Percentiles rank a stretch among this genome's conserved stretches.
phyloP scores from a whole-genome alignment of 140 eudicot genomes.

The Ambrosia hybrid region DNA sequence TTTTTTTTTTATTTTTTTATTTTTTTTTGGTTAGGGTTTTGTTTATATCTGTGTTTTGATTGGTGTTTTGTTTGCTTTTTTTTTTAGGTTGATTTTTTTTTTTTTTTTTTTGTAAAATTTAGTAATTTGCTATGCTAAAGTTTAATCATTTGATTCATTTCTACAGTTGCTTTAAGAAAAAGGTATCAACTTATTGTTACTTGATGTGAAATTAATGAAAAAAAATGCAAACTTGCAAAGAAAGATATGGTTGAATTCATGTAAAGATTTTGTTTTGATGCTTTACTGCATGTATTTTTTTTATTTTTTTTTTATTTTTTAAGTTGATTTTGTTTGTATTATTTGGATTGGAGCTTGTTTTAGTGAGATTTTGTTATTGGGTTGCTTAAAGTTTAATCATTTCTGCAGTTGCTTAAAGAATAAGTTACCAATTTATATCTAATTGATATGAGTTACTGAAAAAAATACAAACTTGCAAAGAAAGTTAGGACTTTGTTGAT shows the following conservation, averaged over 20 bases:
- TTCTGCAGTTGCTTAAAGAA: constrained; percentile 5
- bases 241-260: too few species aligned
- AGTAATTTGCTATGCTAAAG: neutral
- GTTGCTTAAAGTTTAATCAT: constrained; percentile 9
- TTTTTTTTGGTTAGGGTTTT: constrained; percentile 7
- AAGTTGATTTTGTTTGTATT: neutral
- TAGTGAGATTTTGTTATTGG: neutral
- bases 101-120: neutral
- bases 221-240: neutral
- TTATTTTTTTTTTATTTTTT: neutral
- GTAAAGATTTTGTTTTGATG: neutral
- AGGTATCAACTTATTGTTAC: neutral
- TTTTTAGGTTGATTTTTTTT: neutral
- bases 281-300: neutral
- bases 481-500: too few species aligned
- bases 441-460: neutral
- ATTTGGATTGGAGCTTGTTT: neutral
- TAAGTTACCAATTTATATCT: neutral
- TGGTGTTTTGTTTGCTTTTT: too few species aligned
- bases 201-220: neutral
- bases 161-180: neutral
- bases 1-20: too few species aligned
- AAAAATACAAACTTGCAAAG: neutral
- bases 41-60: neutral
- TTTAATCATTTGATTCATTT: neutral